Evolutionary conservation across 495 filamentous ascomycete species (phyloP).

Genomic region (Staphylotrichum tortipilum): DNA sequence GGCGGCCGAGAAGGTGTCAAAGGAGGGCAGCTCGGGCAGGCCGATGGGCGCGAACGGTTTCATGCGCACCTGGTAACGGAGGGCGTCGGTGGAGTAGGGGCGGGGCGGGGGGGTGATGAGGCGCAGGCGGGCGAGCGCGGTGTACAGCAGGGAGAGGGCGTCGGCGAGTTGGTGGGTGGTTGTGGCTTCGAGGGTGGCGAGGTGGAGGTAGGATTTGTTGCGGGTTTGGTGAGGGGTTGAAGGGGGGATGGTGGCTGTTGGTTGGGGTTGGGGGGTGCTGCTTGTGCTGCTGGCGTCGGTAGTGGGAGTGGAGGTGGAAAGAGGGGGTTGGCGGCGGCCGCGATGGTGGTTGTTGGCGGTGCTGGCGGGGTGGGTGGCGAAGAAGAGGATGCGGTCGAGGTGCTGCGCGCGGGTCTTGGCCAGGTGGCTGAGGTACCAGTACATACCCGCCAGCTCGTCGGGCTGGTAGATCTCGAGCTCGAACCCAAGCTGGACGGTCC

Average conservation of each 20-base stretch:
- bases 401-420: conserved; percentile 48
- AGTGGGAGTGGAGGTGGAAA: too few species aligned
- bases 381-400: conserved; percentile 62
- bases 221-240: conserved; percentile 29
- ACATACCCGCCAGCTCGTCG: conserved; percentile 83
- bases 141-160: conserved; percentile 58
- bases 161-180: conserved; percentile 64
- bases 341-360: conserved; percentile 6
- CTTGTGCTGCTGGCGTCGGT: conserved; percentile 23
- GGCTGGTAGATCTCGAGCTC: conserved; percentile 82
- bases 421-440: conserved; percentile 66
- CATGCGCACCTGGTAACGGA: conserved; percentile 85
- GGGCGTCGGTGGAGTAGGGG: conserved; percentile 59
- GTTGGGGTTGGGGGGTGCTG: conserved; percentile 6
- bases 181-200: conserved; percentile 56
- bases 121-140: conserved; percentile 50
- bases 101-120: conserved; percentile 51
- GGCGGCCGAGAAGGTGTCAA: conserved; percentile 45
- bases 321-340: conserved; percentile 14
- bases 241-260: conserved; percentile 15
- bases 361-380: conserved; percentile 35
- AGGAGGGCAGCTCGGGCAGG: conserved; percentile 62
- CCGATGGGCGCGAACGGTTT: conserved; percentile 69
- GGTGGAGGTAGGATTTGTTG: conserved; percentile 50
- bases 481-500: conserved; percentile 89